Evolutionary conservation across 306 rosid species (phyloP).

Genomic region (Acacia confusa): DNA sequence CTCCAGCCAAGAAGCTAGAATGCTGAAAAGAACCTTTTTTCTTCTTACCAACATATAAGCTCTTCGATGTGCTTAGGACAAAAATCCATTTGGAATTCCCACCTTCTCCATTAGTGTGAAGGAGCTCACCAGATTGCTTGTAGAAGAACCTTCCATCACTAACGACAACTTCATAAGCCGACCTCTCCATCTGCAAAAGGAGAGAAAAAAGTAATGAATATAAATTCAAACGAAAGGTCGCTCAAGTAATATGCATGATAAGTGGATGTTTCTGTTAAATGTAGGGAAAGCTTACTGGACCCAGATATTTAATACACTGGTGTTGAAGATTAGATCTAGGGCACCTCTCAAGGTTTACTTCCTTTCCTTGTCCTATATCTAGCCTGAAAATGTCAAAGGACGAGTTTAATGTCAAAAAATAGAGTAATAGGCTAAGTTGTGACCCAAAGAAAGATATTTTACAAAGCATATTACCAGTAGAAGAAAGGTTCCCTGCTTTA

Average conservation of each 20-base stretch:
- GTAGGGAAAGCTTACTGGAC: slow-evolving; percentile 53
- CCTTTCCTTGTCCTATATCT: slow-evolving; percentile 4
- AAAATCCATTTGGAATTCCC: slow-evolving; percentile 62
- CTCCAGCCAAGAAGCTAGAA: slow-evolving; percentile 65
- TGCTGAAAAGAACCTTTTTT: slow-evolving; percentile 47
- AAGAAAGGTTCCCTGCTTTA: slow-evolving; percentile 69
- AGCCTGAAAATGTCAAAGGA: slow-evolving; percentile 37
- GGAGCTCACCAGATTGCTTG: slow-evolving; percentile 57
- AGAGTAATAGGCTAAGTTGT: not conserved
- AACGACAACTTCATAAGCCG: slow-evolving; percentile 58
- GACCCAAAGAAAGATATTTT: not conserved
- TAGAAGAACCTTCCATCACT: slow-evolving; percentile 54
- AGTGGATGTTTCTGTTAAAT: slow-evolving; percentile 5
- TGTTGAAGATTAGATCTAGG: slow-evolving; percentile 1
- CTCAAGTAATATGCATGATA: slow-evolving; percentile 8
- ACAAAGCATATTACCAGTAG: slow-evolving; percentile 55
- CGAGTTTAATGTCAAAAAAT: not conserved
- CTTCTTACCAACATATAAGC: slow-evolving; percentile 65
- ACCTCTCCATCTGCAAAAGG: slow-evolving; percentile 56
- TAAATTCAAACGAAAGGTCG: not conserved
- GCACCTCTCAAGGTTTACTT: not conserved
- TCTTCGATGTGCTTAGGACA: slow-evolving; percentile 64
- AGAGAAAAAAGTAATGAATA: not conserved
- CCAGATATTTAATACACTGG: not conserved
- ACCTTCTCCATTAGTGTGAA: slow-evolving; percentile 38